Evolutionary conservation across 257 asterid species (phyloP).

Genomic region (Coffea canephora): DNA sequence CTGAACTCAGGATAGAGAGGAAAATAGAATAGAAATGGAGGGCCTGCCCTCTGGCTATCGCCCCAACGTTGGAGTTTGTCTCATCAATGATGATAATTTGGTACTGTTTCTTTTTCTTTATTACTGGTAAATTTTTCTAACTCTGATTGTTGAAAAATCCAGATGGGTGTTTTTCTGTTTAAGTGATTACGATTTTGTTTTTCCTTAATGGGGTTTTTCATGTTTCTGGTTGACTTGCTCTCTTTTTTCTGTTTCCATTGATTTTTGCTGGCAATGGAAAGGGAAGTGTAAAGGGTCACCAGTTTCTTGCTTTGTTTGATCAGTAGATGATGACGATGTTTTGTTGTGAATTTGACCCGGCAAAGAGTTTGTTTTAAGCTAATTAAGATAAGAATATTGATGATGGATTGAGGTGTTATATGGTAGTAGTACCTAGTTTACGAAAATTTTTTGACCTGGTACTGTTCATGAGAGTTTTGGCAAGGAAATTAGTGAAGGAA

Average conservation of each 20-base stretch:
- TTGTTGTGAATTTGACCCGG: conserved; percentile 12
- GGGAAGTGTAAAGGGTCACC: conserved; percentile 3
- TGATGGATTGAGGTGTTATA: neutral
- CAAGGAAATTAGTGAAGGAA: neutral
- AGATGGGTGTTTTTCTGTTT: neutral
- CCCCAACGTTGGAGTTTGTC: conserved; percentile 95
- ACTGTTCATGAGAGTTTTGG: neutral
- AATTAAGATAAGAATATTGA: neutral
- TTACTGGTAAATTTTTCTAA: neutral
- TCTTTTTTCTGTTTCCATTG: conserved; percentile 1
- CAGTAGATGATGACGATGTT: neutral
- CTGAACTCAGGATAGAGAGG: conserved; percentile 16
- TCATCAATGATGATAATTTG: conserved; percentile 71
- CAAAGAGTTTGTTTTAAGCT: neutral
- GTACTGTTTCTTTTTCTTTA: conserved; percentile 27
- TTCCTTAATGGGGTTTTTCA: neutral
- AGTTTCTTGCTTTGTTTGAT: conserved; percentile 3
- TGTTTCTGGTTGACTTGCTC: neutral
- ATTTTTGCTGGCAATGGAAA: neutral
- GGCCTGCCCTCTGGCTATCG: conserved; percentile 98
- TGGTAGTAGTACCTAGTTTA: neutral
- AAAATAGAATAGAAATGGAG: conserved; percentile 57
- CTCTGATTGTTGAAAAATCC: neutral
- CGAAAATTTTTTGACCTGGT: neutral
- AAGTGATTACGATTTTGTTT: conserved; percentile 1